Evolutionary conservation across 164 flowering plant genomes (phyloP).

Genomic region (Paratinospora sagittata): DNA sequence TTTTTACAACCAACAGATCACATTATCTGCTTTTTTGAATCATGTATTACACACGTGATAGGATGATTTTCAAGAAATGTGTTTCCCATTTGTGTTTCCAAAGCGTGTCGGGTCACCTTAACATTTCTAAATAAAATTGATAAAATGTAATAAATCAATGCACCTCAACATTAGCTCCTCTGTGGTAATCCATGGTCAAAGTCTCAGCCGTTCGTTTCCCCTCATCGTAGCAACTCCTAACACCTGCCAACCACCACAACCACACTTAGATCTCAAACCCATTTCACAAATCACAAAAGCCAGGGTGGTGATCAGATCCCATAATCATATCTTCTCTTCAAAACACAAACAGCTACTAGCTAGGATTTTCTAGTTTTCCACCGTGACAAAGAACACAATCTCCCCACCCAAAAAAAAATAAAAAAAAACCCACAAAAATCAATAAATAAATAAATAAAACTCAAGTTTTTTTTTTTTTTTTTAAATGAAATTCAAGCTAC

Average conservation of each 20-base stretch:
- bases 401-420: neutral
- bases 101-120: too few species aligned
- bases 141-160: neutral
- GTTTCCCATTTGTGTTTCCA: too few species aligned
- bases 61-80: too few species aligned
- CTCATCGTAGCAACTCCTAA: constrained; percentile 84
- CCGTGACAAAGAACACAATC: neutral
- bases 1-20: too few species aligned
- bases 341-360: neutral
- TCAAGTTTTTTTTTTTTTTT: too few species aligned
- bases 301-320: neutral
- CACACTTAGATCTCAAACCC: too few species aligned
- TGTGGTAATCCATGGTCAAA: constrained; percentile 80
- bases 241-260: constrained; percentile 72
- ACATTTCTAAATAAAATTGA: too few species aligned
- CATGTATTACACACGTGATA: too few species aligned
- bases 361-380: neutral
- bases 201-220: constrained; percentile 91
- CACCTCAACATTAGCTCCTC: constrained; percentile 91
- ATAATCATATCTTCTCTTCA: neutral
- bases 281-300: neutral
- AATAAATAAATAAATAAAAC: too few species aligned
- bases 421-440: too few species aligned
- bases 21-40: too few species aligned
- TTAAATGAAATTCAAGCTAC: too few species aligned